A percentile compares a stretch with the other conserved stretches of the same genome.
Evolutionary conservation across 2,329 filamentous ascomycete genomes (phyloP).

Genomic region (Colletotrichum trifolii): DNA sequence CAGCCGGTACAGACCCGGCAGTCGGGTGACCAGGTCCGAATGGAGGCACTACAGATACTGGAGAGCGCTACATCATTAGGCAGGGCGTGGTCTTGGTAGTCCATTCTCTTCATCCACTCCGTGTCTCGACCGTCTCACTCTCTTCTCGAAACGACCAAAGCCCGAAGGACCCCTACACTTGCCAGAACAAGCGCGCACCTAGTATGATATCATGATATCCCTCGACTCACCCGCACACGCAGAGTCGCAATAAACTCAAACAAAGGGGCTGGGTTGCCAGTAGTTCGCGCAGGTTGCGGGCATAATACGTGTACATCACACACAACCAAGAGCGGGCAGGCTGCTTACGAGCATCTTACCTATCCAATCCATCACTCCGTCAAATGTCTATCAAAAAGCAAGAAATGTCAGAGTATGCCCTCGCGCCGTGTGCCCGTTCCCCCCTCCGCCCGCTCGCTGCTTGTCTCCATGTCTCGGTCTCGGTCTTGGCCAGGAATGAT

Average conservation of each 20-base stretch:
- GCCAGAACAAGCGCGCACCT: no score
- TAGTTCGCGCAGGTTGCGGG: no score
- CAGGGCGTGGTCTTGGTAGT: no score
- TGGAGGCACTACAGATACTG: no score
- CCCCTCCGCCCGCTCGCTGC: not conserved
- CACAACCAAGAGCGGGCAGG: not conserved
- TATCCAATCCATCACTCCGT: not conserved
- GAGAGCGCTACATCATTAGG: no score
- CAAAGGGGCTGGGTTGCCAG: not conserved
- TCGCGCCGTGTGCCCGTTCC: not conserved
- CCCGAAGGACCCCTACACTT: no score
- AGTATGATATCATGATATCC: conserved; percentile 13
- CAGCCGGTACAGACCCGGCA: conserved; percentile 13
- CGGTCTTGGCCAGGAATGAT: not conserved
- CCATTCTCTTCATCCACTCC: no score
- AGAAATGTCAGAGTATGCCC: not conserved
- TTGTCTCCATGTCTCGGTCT: conserved; percentile 21
- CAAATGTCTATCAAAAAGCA: conserved; percentile 1
- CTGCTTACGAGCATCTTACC: conserved; percentile 18
- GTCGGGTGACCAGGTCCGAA: not conserved
- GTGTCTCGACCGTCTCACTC: no score
- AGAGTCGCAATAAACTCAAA: conserved; percentile 21
- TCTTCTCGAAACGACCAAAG: no score
- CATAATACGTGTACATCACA: conserved; percentile 8
- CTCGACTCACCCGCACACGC: not conserved